Evolutionary conservation across 2,329 filamentous ascomycete species (phyloP).

Genomic region (Nothopassalora personata): DNA sequence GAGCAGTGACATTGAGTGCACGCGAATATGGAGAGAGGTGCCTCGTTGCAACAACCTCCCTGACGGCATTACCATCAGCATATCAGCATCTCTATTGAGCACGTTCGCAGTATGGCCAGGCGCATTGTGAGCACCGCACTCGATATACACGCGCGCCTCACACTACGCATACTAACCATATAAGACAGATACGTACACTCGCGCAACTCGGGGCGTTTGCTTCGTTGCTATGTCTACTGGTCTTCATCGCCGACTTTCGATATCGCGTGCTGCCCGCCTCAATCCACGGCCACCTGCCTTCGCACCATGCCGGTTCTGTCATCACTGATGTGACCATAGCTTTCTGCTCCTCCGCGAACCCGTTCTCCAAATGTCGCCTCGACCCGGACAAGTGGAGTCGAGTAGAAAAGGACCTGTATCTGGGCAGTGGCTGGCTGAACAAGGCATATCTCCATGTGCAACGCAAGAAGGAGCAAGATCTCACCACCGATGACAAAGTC

Average conservation of each 20-base stretch:
- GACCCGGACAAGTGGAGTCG: conserved; percentile 71
- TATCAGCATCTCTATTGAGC: background rate
- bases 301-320: conserved; percentile 76
- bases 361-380: conserved; percentile 48
- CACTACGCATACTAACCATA: background rate
- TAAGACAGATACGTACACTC: conserved; percentile 57
- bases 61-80: background rate
- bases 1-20: background rate
- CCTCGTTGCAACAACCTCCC: conserved; percentile 1
- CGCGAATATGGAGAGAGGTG: background rate
- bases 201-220: conserved; percentile 67
- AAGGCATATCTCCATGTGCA: conserved; percentile 77
- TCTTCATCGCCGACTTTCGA: conserved; percentile 81
- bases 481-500: conserved; percentile 67
- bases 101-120: conserved; percentile 16
- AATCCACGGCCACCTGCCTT: conserved; percentile 81
- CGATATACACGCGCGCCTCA: background rate
- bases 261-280: conserved; percentile 80
- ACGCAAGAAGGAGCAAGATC: conserved; percentile 79
- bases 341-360: conserved; percentile 69
- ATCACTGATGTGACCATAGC: conserved; percentile 79
- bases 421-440: conserved; percentile 66
- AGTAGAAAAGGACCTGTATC: conserved; percentile 82
- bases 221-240: conserved; percentile 58
- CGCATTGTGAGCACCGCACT: conserved; percentile 16